A percentile compares a stretch with the other conserved stretches of the same genome.
phyloP scores from a whole-genome alignment of 1,284 basidiomycete genomes.

The Ustilago shanxiensis region DNA sequence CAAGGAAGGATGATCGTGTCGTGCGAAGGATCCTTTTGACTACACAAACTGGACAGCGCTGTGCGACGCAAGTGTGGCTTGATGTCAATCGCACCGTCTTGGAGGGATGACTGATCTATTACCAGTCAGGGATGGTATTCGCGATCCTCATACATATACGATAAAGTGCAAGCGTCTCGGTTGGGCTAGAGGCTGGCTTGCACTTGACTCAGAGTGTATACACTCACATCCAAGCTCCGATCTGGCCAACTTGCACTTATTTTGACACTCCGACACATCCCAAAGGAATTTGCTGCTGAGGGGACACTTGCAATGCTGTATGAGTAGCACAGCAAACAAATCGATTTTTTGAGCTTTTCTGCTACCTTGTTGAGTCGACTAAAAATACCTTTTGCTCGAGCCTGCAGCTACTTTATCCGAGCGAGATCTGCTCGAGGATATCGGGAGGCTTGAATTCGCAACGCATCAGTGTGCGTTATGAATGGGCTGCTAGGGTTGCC shows the following conservation, averaged over 20 bases:
- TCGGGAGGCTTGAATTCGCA: slow-evolving; percentile 1
- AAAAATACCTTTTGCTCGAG: not conserved
- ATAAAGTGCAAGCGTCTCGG: slow-evolving; percentile 1
- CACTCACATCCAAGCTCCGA: slow-evolving; percentile 3
- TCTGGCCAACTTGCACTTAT: not conserved
- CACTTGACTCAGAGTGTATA: not conserved
- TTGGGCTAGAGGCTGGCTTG: not conserved
- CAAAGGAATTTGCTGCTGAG: not conserved
- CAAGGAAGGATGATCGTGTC: no score
- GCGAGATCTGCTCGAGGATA: slow-evolving; percentile 3
- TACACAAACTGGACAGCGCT: no score
- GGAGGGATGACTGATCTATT: slow-evolving; percentile 1
- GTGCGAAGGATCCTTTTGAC: no score
- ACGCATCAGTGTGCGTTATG: not conserved
- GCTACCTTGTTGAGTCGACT: not conserved
- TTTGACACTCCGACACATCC: slow-evolving; percentile 11
- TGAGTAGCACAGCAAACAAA: not conserved
- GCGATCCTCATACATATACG: not conserved
- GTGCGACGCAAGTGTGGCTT: not conserved
- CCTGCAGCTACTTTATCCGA: not conserved
- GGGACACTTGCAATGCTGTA: not conserved
- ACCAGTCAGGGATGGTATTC: not conserved
- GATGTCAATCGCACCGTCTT: not conserved
- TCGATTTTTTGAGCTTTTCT: not conserved
- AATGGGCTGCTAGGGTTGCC: no score